Conservation (phyloP, 2,329 filamentous ascomycete species). For the Colletotrichum chrysophilum region DNA sequence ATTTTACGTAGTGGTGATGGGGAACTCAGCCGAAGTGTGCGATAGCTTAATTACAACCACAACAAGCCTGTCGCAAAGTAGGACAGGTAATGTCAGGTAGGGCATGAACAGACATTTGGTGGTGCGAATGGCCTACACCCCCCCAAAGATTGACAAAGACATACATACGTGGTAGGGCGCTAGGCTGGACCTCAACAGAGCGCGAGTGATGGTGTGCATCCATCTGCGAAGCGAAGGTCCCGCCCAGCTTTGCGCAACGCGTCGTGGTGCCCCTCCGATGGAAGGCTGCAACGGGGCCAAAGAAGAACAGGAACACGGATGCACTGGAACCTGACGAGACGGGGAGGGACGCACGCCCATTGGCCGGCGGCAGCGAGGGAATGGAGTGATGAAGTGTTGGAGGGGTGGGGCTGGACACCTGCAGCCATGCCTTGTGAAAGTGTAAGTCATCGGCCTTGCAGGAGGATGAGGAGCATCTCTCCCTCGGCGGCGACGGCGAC, state of each 20-base stretch:
- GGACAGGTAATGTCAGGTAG: background rate
- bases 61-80: background rate
- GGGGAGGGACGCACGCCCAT: background rate
- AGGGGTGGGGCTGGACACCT: background rate
- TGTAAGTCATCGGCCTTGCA: slow-evolving; percentile 7
- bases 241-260: background rate
- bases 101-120: background rate
- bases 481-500: background rate
- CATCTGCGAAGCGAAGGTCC: background rate
- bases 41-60: background rate
- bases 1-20: background rate
- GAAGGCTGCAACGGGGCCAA: background rate
- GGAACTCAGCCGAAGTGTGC: background rate
- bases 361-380: background rate
- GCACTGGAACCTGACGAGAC: slow-evolving; percentile 5
- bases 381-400: background rate
- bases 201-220: background rate
- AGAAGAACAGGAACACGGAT: slow-evolving; percentile 1
- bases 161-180: background rate
- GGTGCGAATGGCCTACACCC: background rate
- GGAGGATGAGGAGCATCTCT: background rate
- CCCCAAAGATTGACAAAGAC: background rate
- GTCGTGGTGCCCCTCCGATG: background rate
- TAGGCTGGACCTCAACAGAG: background rate
- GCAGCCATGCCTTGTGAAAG: slow-evolving; percentile 11